Evolutionary conservation across 169 alveolate species (phyloP), one percentile per base, ranked within the genome.

Genomic region (Eimeria mitis): DNA sequence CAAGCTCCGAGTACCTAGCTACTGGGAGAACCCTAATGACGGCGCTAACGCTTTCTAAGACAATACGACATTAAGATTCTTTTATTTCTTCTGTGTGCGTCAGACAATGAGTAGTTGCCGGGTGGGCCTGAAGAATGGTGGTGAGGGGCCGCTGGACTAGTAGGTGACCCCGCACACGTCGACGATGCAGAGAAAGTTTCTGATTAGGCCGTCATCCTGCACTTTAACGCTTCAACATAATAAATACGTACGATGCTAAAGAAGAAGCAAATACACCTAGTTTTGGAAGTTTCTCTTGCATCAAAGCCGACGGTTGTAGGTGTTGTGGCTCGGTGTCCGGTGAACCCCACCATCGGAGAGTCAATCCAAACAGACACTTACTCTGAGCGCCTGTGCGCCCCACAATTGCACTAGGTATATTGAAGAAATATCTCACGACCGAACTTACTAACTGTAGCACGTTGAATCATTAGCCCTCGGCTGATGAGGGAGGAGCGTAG

Each of bases 81-180:
- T 28, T 2, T 7, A 31, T 21, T 0, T 40, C 1, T 73, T 16
- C 13, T 19, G 16, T 73, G 4, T 40, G 83, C 31, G 83, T 21
- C 56, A 37, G 21, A 73, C 31, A 6, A 2, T 6, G 83, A n/a
- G 42, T 76, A 47, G 9, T 42, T 47, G 5, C 61, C 25, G 63
- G 61, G 19, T 78, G 68, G 88, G 88, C 61, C 88, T 78, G 76
- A 61, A 37, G 76, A 0, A 31, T 54, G 73, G 76, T 25, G 76
- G 75, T 83, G 90, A 54, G 76, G 71, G 90, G 90, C 71, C 90
- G 90, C 90, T 83, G 90, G 90, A 83, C 90, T 56, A 65, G 90
- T 56, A 78, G 68, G 88, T 78, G 90, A 83, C 90, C 90, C 88
- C 44, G 88, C 40, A 49, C 65, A 49, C 49, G 31, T 3, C 68